Conservation (phyloP, 305 asterid species). For the Lippia alba region DNA sequence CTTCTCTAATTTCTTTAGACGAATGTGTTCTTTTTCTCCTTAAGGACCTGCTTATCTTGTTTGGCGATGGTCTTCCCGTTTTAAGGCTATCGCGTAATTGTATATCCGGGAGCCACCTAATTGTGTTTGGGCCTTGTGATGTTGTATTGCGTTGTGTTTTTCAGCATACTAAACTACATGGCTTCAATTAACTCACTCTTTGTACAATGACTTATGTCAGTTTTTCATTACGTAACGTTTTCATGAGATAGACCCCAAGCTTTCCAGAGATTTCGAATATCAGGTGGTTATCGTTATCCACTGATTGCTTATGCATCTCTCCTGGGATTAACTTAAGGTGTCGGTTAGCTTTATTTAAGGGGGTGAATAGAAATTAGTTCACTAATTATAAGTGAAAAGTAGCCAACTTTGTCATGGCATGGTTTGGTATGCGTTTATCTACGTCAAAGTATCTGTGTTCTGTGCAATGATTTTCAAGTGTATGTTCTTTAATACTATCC, state of each 20-base stretch:
- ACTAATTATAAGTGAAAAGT: conserved; percentile 1
- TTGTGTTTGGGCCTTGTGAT: neutral
- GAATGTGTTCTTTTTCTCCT: neutral
- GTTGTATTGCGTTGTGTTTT: neutral
- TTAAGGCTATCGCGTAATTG: too few species aligned
- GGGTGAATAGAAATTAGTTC: conserved; percentile 10
- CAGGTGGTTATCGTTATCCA: neutral
- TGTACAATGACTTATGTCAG: too few species aligned
- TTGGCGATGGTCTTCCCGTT: neutral
- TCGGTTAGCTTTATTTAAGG: conserved; percentile 15
- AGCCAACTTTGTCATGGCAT: conserved; percentile 1
- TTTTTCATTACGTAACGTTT: neutral
- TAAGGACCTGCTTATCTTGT: neutral
- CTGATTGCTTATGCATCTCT: neutral
- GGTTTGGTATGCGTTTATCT: conserved; percentile 5
- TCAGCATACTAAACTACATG: too few species aligned
- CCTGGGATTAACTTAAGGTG: conserved; percentile 10
- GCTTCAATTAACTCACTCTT: too few species aligned
- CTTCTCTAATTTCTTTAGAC: neutral
- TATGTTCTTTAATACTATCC: neutral
- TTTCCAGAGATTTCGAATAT: neutral
- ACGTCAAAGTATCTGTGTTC: neutral
- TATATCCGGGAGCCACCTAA: neutral
- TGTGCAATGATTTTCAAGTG: neutral
- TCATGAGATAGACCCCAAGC: neutral